Evolutionary conservation across 164 flowering plant genomes (phyloP), one percentile per base, ranked within the genome.

Genomic region (Liquidambar formosana): DNA sequence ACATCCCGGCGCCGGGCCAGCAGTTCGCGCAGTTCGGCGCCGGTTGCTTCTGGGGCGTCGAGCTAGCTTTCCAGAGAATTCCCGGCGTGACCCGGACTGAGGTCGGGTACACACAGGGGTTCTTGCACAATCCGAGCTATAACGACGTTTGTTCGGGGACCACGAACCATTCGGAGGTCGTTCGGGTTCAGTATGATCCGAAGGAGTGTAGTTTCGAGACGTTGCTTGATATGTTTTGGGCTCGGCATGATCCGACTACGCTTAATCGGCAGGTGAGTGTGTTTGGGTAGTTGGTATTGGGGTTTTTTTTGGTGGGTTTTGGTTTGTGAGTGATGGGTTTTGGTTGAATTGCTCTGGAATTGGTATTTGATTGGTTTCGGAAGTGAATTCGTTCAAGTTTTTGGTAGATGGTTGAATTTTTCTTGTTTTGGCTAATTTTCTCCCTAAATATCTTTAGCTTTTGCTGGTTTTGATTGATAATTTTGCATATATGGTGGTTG

Each of bases 1-100:
- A 91, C 59, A 33, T 78, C 13, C 94, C 96, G 0, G 88, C 85
- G 5, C 86, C 96, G 0, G 94, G 90, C 0, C 94, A 86, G 72
- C 78, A 82, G 68, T 91, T 91, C 68, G 88, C 86, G 10, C 90
- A 89, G 71, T 83, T 94, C 73, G 98, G 94, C 0, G 94, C 93
- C 2, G 98, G 98, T 0, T 94, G 97, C 73, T 94, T 92, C 70
- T 94, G 97, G 98, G 94, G 97, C 1, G 93, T 90, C 1, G 98
- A 94, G 66, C 72, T 94, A 58, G 96, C 89, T 21, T 94, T 80
- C 44, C 96, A 94, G 85, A 84, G 98, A 61, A 86, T 86, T 1
- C 83, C 89, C 0, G 97, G 97, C 51, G 96, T 92, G 5, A 78
- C 85, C 25, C 84, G 81, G 75, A 92, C 98, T 2, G 97, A 94